Evolutionary conservation across 2,329 filamentous ascomycete species (phyloP).

Genomic region (Colletotrichum sp.): DNA sequence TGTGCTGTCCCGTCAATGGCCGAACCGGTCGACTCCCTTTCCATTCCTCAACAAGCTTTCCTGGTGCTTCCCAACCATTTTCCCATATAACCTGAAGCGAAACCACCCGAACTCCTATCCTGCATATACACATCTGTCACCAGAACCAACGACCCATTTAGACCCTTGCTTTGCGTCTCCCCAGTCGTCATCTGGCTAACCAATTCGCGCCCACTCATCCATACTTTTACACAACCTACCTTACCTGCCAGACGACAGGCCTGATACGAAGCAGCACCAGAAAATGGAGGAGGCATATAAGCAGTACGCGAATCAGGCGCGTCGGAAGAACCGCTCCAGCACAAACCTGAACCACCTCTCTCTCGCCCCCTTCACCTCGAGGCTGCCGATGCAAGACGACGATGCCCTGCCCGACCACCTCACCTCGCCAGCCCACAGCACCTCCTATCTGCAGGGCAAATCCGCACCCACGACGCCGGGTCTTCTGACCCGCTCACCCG

Average conservation of each 20-base stretch:
- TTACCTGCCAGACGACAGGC: neutral
- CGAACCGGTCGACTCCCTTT: neutral
- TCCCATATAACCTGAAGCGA: constrained; percentile 12
- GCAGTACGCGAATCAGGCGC: constrained; percentile 61
- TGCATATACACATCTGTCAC: neutral
- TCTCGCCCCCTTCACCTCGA: constrained; percentile 68
- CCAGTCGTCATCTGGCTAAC: neutral
- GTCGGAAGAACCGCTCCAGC: constrained; percentile 63
- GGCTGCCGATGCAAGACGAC: constrained; percentile 62
- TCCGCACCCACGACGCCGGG: constrained; percentile 70
- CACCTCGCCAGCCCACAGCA: constrained; percentile 38
- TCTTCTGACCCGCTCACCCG: constrained; percentile 63
- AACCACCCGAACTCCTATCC: constrained; percentile 18
- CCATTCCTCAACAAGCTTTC: constrained; percentile 20
- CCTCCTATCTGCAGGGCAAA: constrained; percentile 65
- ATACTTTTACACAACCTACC: neutral
- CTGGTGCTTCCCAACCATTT: constrained; percentile 16
- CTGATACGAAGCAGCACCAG: constrained; percentile 2
- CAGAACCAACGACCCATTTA: neutral
- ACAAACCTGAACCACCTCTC: constrained; percentile 65
- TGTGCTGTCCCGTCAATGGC: constrained; percentile 2
- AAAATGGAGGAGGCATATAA: constrained; percentile 65
- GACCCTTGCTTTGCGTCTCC: neutral
- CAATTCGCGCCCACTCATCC: neutral
- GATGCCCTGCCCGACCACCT: constrained; percentile 48